Conservation (phyloP, 139 green algal genomes). For the Asterochloris sp. region DNA sequence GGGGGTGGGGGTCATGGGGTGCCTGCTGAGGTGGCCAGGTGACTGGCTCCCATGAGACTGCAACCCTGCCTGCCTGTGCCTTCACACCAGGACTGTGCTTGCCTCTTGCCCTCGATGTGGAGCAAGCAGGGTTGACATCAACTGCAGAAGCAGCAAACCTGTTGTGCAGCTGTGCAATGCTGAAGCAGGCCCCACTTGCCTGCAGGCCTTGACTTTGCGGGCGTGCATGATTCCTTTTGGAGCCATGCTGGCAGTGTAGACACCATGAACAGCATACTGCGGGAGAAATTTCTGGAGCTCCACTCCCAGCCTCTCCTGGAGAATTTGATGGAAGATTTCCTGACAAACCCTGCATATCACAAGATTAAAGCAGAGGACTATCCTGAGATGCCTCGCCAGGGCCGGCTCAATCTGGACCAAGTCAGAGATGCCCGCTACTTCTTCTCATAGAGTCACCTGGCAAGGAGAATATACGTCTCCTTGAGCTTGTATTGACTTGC, state of each 20-base stretch:
- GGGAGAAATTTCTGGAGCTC: slow-evolving; percentile 86
- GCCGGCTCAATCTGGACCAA: slow-evolving; percentile 65
- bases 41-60: no score
- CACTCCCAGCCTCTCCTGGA: slow-evolving; percentile 82
- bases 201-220: slow-evolving; percentile 76
- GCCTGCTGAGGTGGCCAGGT: no score
- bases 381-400: slow-evolving; percentile 56
- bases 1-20: no score
- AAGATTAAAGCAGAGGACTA: slow-evolving; percentile 32
- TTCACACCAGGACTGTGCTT: no score
- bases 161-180: no score
- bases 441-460: slow-evolving; percentile 58
- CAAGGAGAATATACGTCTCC: not conserved
- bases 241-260: slow-evolving; percentile 85
- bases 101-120: no score
- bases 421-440: slow-evolving; percentile 82
- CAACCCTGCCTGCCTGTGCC: no score
- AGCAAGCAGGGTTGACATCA: no score
- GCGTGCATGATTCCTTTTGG: slow-evolving; percentile 99
- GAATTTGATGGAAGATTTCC: slow-evolving; percentile 61
- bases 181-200: not conserved
- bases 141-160: no score
- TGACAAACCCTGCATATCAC: not conserved
- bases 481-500: no score
- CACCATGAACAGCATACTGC: slow-evolving; percentile 74